Conservation (phyloP, 2,329 filamentous ascomycete species). For the Didymella sp. region DNA sequence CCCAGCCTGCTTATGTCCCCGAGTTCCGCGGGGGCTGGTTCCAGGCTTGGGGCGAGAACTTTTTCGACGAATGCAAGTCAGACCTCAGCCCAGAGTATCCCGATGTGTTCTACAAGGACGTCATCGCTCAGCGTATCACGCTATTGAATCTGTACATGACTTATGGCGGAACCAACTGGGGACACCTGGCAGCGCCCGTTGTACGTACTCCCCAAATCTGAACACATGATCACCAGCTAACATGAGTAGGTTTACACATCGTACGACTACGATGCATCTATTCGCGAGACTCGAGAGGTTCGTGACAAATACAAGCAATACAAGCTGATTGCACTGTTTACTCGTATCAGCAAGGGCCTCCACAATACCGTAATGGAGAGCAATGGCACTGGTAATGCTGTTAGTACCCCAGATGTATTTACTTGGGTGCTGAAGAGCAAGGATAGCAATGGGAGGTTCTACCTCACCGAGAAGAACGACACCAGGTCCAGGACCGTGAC, state of each 20-base stretch:
- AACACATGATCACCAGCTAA: neutral
- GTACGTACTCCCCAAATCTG: conserved; percentile 17
- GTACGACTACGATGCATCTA: conserved; percentile 58
- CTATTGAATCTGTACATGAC: conserved; percentile 61
- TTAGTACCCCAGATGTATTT: conserved; percentile 51
- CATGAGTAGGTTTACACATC: conserved; percentile 53
- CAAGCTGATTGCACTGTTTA: conserved; percentile 63
- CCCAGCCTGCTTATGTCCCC: conserved; percentile 61
- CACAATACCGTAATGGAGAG: conserved; percentile 62
- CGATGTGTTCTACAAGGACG: conserved; percentile 65
- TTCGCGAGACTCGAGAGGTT: conserved; percentile 62
- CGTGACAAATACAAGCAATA: conserved; percentile 62
- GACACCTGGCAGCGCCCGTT: conserved; percentile 52
- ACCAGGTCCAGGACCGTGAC: conserved; percentile 56
- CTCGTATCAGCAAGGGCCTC: conserved; percentile 59
- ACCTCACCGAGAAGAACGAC: conserved; percentile 57
- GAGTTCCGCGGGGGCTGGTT: conserved; percentile 64
- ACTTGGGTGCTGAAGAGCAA: conserved; percentile 63
- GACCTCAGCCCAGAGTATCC: conserved; percentile 58
- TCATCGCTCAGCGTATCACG: conserved; percentile 59
- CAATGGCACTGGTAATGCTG: conserved; percentile 60
- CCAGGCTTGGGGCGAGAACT: conserved; percentile 60
- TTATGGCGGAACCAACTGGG: conserved; percentile 65
- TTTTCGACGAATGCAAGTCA: conserved; percentile 59
- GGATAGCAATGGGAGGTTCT: conserved; percentile 59